Evolutionary conservation across 345 rosid species (phyloP).

Genomic region (Murraya paniculata): DNA sequence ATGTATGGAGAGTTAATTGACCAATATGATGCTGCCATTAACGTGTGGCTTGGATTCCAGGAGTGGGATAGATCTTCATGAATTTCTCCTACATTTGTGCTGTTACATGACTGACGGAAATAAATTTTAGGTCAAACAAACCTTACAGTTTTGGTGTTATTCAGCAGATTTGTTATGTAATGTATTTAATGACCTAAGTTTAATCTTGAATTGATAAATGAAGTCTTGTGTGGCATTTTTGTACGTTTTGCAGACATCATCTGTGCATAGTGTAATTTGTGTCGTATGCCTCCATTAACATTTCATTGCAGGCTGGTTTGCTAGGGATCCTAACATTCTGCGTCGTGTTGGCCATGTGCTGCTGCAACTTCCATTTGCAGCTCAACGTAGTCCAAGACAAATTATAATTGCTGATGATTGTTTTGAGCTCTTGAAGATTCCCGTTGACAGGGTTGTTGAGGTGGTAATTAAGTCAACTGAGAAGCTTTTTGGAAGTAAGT

Average conservation of each 20-base stretch:
- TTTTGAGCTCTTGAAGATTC: slow-evolving; percentile 72
- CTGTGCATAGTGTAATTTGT: background rate
- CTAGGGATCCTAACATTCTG: slow-evolving; percentile 75
- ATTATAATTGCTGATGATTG: slow-evolving; percentile 88
- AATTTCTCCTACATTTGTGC: background rate
- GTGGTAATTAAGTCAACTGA: slow-evolving; percentile 77
- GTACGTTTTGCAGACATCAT: background rate
- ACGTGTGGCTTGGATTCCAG: background rate
- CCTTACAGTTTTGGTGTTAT: background rate
- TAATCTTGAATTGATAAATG: background rate
- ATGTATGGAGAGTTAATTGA: background rate
- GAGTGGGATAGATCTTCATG: background rate
- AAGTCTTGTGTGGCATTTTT: background rate
- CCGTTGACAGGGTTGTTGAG: slow-evolving; percentile 59
- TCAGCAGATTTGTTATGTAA: background rate
- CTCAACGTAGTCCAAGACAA: slow-evolving; percentile 80
- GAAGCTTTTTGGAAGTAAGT: slow-evolving; percentile 93
- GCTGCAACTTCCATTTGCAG: slow-evolving; percentile 83
- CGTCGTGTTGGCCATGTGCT: slow-evolving; percentile 84
- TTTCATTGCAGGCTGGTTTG: slow-evolving; percentile 76
- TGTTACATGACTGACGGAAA: background rate
- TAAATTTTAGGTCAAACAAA: background rate
- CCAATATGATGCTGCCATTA: background rate
- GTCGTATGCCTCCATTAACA: background rate
- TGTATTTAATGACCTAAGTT: background rate